Base-by-base conservation (phyloP, 1,284 basidiomycete species). In the Malassezia yamatoensis region DNA sequence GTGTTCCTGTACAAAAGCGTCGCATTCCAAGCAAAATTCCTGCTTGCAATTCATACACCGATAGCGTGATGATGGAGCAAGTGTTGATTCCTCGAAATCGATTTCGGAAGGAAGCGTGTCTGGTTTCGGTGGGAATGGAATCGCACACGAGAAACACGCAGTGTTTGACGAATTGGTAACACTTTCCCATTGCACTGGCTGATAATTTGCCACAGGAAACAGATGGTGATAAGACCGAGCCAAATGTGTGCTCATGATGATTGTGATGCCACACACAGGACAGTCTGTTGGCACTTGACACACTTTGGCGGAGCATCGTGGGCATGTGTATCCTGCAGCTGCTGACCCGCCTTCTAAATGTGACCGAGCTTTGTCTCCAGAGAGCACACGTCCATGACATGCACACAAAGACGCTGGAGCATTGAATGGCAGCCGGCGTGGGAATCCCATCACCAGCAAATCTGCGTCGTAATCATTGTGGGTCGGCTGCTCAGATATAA, bases 271-370 rank as follows among this genome's bases (percentile, higher is more conserved):
- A 70, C 93, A 98, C 32, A 96, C 85, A 67, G 93, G 87, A 73
- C 93, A 99, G 74, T 98, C 94, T 6, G 93, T 98, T 37, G 93
- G 93, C 2, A 96, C 90, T 69, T 98, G 91, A 79, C 93, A 99
- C 36, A 96, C 81, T 79, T 93, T 90, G 50, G 86, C 83, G 39
- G 83, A 81, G 73, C 93, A 99, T 24, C 93, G 82, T 3, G 93
- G 94, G 75, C 93, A 99, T 13, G 94, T 80, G 77, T 93, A 99
- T 5, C 93, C 94, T 60, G 86, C 45, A 0, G 61, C 60, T 4
- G 54, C 53, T 1, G 24, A 16, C 24, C 20, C 38, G 9, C 24
- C 29, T 10, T 57, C 54, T 4, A 42, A 18, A 6, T 38, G 32
- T 6, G 37, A 16, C 18, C 10, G 10, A 0, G 32, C 12, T 33